Evolutionary conservation across 805 yeast species (phyloP).

Genomic region (Wickerhamomyces tratensis): DNA sequence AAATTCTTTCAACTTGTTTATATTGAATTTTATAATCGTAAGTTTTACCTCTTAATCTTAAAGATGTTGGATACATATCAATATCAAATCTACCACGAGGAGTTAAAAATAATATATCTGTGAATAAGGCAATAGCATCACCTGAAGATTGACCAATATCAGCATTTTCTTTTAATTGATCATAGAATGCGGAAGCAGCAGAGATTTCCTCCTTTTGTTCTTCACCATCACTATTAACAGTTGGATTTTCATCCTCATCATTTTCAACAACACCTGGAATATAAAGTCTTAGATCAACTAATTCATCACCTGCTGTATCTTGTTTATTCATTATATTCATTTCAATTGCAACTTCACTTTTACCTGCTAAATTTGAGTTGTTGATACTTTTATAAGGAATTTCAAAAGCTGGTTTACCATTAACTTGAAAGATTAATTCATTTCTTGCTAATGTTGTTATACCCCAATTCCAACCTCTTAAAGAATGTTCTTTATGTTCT

Average conservation of each 20-base stretch:
- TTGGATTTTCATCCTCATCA: slow-evolving; percentile 23
- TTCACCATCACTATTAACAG: too few relatives aligned
- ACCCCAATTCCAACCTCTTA: slow-evolving; percentile 99
- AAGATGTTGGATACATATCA: slow-evolving; percentile 80
- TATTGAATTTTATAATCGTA: slow-evolving; percentile 94
- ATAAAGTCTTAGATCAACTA: slow-evolving; percentile 89
- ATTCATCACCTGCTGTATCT: slow-evolving; percentile 82
- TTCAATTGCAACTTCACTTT: slow-evolving; percentile 89
- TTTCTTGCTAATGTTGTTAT: slow-evolving; percentile 84
- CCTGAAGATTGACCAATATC: slow-evolving; percentile 93
- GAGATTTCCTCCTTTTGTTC: slow-evolving; percentile 35
- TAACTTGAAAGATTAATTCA: slow-evolving; percentile 78
- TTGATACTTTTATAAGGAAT: slow-evolving; percentile 72
- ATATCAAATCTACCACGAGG: slow-evolving; percentile 99
- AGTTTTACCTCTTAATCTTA: slow-evolving; percentile 93
- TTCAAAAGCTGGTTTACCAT: slow-evolving; percentile 87
- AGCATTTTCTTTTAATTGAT: slow-evolving; percentile 85
- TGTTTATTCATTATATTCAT: slow-evolving; percentile 49
- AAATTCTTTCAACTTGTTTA: slow-evolving; percentile 80
- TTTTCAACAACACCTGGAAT: slow-evolving; percentile 73
- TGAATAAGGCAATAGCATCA: slow-evolving; percentile 87
- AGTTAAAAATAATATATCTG: slow-evolving; percentile 84
- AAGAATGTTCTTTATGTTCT: slow-evolving; percentile 82
- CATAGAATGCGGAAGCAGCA: slow-evolving; percentile 82
- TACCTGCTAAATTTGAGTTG: slow-evolving; percentile 85